Base-by-base conservation (phyloP, 148 eudicot genomes). In the Arbutus unedo region DNA sequence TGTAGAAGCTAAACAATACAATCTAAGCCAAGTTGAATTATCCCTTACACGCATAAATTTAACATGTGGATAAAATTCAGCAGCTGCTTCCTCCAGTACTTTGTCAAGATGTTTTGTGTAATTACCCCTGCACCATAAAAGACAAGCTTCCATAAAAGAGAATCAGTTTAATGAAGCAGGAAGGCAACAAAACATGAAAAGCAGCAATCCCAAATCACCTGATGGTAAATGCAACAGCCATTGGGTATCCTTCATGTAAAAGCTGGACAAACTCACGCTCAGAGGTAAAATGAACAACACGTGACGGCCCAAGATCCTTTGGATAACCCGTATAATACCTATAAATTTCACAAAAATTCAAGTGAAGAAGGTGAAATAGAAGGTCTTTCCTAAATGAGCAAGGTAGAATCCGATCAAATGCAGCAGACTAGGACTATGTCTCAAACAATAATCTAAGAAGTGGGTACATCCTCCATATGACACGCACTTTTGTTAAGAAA, bases 241-340 rank as follows among this genome's bases (percentile, higher is more conserved):
- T 88, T 71, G 99, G 98, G 86, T 89, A 84, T 74, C 98, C 98
- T 89, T 92, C 90, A 82, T 96, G 98, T 86, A 96, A 91, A 76
- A 96, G 91, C 88, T 94, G 95, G 41, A 96, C 92, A 88, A 96
- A 94, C 64, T 94, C 93, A 57, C 98, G 95, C 86, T 96, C 99
- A 4, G 99, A 96, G 44, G 97, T 90, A 84, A 96, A 96, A 87
- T 94, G 97, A 83, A 94, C 88, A 57, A 94, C 93, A 45, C 91
- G 90, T 23, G 99, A 94, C 14, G 93, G 97, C 64, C 99, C 98
- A 70, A 93, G 91, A 90, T 94, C 94, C 91, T 94, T 96, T 15
- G 99, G 98, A 85, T 89, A 93, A n/a, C 97, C 99, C 60, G 99
- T 94, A 50, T 94, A 93, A 85, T 96, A 93, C 91, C 99, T 96